A percentile compares a stretch with the other conserved stretches of the same genome.
phyloP scores from a whole-genome alignment of 352 stramenopile species.

The Pythium angustatum region DNA sequence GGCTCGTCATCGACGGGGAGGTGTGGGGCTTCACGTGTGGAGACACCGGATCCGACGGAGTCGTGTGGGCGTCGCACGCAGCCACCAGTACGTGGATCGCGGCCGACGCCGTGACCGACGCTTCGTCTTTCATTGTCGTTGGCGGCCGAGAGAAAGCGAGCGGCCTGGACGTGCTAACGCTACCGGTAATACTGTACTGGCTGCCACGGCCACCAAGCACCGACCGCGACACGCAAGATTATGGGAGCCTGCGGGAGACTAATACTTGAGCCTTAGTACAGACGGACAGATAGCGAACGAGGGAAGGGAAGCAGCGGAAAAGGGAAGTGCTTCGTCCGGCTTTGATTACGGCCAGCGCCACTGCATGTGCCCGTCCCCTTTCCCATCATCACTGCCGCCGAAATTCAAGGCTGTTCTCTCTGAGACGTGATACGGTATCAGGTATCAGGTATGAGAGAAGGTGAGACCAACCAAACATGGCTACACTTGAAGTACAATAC shows the following conservation, averaged over 20 bases:
- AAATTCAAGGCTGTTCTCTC: conserved; percentile 8
- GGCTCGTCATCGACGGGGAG: too few species aligned
- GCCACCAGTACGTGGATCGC: conserved; percentile 23
- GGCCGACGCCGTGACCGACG: background rate
- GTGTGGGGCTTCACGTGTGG: too few species aligned
- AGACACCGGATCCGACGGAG: background rate
- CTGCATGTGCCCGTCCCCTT: background rate
- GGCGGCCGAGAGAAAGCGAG: too few species aligned
- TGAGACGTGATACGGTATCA: conserved; percentile 2
- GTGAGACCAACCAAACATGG: conserved; percentile 2
- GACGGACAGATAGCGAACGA: too few species aligned
- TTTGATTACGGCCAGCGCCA: conserved; percentile 2
- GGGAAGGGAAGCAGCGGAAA: too few species aligned
- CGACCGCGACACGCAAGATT: too few species aligned
- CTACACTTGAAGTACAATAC: conserved; percentile 6
- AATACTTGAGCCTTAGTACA: too few species aligned
- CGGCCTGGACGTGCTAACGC: too few species aligned
- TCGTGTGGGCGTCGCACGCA: conserved; percentile 13
- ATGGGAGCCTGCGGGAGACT: too few species aligned
- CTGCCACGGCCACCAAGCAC: too few species aligned
- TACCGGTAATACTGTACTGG: too few species aligned
- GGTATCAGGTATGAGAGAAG: too few species aligned
- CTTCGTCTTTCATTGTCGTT: background rate
- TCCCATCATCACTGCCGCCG: background rate
- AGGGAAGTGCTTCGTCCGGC: conserved; percentile 16